These are phyloP conservation scores for Epichloe hybrida DNA, from an alignment of 2,329 filamentous ascomycete species.

Conservation along the genomic window DNA sequence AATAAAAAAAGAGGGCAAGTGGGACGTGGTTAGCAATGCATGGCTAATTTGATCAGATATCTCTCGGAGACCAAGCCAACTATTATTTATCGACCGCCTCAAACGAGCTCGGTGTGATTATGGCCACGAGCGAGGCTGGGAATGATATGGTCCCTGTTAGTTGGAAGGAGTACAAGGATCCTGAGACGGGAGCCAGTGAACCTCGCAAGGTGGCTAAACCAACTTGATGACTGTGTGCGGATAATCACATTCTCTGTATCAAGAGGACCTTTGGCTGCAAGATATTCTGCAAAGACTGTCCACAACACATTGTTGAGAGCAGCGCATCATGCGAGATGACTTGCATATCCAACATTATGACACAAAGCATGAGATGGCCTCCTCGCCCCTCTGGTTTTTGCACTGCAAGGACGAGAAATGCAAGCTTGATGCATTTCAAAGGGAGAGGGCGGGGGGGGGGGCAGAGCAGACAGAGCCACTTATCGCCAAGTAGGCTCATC, in stretches of 20 bases:
- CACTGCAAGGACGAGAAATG: not conserved
- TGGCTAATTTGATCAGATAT: slow-evolving; percentile 43
- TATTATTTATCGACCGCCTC: slow-evolving; percentile 90
- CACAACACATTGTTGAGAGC: not conserved
- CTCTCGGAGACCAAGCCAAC: slow-evolving; percentile 81
- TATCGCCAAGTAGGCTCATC: not conserved
- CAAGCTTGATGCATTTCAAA: not conserved
- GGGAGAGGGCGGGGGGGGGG: too few relatives aligned
- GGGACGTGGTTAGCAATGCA: too few relatives aligned
- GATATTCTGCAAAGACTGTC: not conserved
- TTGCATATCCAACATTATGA: not conserved
- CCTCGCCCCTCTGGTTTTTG: not conserved
- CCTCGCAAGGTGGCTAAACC: slow-evolving; percentile 88
- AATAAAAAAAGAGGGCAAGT: not conserved
- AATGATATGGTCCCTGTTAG: slow-evolving; percentile 87
- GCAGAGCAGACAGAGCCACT: not conserved
- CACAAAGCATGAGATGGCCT: not conserved
- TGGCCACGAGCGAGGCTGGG: slow-evolving; percentile 77
- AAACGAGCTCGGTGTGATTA: slow-evolving; percentile 86
- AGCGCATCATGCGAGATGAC: not conserved
- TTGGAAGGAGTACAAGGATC: slow-evolving; percentile 91
- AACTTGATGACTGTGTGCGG: slow-evolving; percentile 38
- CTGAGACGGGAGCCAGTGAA: slow-evolving; percentile 63
- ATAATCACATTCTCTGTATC: too few relatives aligned
- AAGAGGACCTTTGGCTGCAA: too few relatives aligned